Conservation (phyloP, 306 rosid species). For the Prunus mongolica region DNA sequence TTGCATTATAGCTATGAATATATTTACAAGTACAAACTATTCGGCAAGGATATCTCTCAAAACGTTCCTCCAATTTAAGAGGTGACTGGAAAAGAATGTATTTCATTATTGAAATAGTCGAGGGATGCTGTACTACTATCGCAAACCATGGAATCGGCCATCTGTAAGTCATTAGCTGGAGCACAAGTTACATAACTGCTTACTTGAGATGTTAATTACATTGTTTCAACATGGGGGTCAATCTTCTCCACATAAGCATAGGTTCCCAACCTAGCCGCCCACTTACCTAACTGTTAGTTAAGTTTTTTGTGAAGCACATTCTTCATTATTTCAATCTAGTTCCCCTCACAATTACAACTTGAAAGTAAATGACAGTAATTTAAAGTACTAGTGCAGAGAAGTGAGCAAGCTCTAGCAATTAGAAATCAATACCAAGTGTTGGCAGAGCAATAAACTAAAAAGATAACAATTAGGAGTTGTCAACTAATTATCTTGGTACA, state of each 20-base stretch:
- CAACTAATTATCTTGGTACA: too few species aligned
- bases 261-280: not conserved
- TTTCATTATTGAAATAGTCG: conserved; percentile 82
- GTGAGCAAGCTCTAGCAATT: too few species aligned
- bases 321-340: too few species aligned
- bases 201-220: conserved; percentile 19
- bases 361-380: too few species aligned
- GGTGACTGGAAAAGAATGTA: conserved; percentile 90
- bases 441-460: too few species aligned
- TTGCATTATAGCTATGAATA: conserved; percentile 19
- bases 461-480: too few species aligned
- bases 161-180: conserved; percentile 49
- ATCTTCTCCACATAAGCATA: conserved; percentile 49
- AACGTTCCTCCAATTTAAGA: conserved; percentile 80
- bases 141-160: conserved; percentile 61
- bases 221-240: conserved; percentile 46
- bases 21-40: conserved; percentile 63
- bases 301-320: too few species aligned
- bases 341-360: too few species aligned
- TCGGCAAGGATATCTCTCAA: conserved; percentile 83
- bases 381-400: too few species aligned
- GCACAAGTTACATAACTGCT: conserved; percentile 24
- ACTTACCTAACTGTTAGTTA: too few species aligned
- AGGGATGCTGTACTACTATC: conserved; percentile 75
- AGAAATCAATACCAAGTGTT: too few species aligned